phyloP scores from a whole-genome alignment of 805 yeast species.

The Sugiyamaella valdiviana region DNA sequence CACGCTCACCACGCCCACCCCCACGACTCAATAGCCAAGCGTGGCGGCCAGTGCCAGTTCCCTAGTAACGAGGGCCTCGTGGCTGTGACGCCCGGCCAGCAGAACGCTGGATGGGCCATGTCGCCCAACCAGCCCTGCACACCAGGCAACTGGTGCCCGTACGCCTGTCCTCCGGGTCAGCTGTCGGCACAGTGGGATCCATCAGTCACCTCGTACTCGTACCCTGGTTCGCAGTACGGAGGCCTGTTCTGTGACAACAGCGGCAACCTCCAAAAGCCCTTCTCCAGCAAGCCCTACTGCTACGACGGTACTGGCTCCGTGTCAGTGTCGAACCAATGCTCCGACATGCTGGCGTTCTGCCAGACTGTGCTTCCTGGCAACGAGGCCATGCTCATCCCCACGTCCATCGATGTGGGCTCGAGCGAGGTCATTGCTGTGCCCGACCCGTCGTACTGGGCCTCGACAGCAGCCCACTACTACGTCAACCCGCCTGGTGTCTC shows the following conservation, averaged over 20 bases:
- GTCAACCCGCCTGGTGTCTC: conserved; percentile 95
- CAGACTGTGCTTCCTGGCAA: conserved; percentile 93
- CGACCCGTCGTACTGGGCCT: conserved; percentile 68
- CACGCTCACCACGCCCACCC: conserved; percentile 6
- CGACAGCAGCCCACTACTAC: conserved; percentile 84
- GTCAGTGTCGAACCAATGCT: conserved; percentile 51
- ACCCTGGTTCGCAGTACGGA: conserved; percentile 76
- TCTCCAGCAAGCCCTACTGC: conserved; percentile 55
- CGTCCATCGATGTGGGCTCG: conserved; percentile 48
- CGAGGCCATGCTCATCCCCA: conserved; percentile 91
- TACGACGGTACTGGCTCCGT: conserved; percentile 73
- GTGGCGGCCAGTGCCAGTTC: conserved; percentile 47
- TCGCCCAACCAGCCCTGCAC: conserved; percentile 66
- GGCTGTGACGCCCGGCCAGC: conserved; percentile 50
- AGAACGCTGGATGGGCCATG: conserved; percentile 84
- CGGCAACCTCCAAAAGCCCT: conserved; percentile 62
- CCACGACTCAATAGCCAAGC: conserved; percentile 12
- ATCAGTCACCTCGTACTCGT: conserved; percentile 58
- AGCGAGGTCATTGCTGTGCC: conserved; percentile 71
- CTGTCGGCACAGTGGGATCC: conserved; percentile 89
- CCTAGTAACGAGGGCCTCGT: conserved; percentile 66
- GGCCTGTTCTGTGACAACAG: conserved; percentile 71
- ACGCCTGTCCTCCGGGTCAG: conserved; percentile 86
- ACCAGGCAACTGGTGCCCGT: conserved; percentile 80
- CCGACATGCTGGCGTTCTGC: conserved; percentile 68